phyloP scores from a whole-genome alignment of 2,329 filamentous ascomycete species.

The Akanthomyces dipterigenus region DNA sequence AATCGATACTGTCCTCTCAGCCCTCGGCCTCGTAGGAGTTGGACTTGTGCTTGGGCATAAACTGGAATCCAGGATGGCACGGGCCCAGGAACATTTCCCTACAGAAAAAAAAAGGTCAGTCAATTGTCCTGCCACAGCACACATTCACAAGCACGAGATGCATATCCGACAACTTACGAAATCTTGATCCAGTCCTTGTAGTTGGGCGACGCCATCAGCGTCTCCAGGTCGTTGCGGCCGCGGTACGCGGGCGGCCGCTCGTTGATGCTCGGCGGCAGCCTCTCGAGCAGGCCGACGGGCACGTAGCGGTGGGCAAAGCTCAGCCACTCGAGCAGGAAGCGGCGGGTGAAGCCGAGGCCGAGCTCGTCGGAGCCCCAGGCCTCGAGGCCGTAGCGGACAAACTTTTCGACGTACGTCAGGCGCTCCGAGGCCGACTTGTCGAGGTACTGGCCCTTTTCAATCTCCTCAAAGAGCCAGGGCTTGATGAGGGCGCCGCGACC shows the following conservation, averaged over 20 bases:
- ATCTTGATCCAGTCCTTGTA: slow-evolving; percentile 99
- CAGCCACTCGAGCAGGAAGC: slow-evolving; percentile 92
- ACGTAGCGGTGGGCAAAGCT: slow-evolving; percentile 92
- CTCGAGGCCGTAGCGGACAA: slow-evolving; percentile 82
- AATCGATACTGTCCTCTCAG: slow-evolving; percentile 24
- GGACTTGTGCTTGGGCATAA: slow-evolving; percentile 96
- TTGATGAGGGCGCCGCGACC: slow-evolving; percentile 95
- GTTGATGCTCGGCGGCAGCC: slow-evolving; percentile 80
- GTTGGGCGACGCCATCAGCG: slow-evolving; percentile 81
- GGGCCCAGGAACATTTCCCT: slow-evolving; percentile 98
- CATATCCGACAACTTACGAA: slow-evolving; percentile 54
- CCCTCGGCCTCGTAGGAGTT: slow-evolving; percentile 80
- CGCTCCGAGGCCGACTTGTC: slow-evolving; percentile 91
- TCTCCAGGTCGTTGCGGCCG: slow-evolving; percentile 87
- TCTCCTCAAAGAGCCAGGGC: slow-evolving; percentile 98
- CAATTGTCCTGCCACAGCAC: too few relatives aligned
- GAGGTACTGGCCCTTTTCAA: slow-evolving; percentile 82
- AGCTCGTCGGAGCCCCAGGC: slow-evolving; percentile 95
- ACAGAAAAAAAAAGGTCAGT: slow-evolving; percentile 16
- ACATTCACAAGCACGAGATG: too few relatives aligned
- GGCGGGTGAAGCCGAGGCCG: slow-evolving; percentile 80
- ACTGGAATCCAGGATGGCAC: slow-evolving; percentile 82
- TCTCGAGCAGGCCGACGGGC: slow-evolving; percentile 79
- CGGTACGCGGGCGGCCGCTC: slow-evolving; percentile 80
- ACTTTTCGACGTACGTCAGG: slow-evolving; percentile 79